These are phyloP conservation scores for Polytrichum formosum DNA, from an alignment of 225 moss, liverwort and hornwort genomes.

Conservation along the genomic window DNA sequence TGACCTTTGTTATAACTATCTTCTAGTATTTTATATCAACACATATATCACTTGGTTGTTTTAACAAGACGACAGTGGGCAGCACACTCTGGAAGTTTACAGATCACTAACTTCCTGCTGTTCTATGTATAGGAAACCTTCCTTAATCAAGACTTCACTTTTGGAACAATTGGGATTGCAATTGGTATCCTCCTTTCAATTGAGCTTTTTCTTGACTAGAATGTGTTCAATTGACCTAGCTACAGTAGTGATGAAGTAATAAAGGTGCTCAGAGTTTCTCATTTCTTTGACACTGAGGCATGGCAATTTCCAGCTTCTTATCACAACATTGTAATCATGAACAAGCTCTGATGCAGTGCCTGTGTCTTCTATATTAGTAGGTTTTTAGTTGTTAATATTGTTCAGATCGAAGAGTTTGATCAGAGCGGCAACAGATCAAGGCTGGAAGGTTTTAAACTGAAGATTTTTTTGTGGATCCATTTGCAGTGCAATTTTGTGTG, in stretches of 20 bases:
- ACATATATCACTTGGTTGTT: too few species aligned
- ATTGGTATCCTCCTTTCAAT: conserved; percentile 26
- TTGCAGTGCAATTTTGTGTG: conserved; percentile 44
- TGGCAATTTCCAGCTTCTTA: too few species aligned
- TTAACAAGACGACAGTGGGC: neutral
- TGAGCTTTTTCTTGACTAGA: neutral
- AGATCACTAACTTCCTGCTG: neutral
- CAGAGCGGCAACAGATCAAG: neutral
- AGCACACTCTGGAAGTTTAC: neutral
- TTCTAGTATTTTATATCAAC: too few species aligned
- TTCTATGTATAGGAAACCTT: conserved; percentile 42
- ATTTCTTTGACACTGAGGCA: too few species aligned
- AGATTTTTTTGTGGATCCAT: neutral
- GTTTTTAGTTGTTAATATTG: neutral
- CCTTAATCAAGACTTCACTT: conserved; percentile 46
- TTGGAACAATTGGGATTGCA: conserved; percentile 49
- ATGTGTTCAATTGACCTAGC: too few species aligned
- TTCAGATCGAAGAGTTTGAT: neutral
- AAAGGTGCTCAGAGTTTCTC: too few species aligned
- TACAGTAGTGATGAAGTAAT: too few species aligned
- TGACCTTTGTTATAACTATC: too few species aligned
- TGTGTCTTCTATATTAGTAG: too few species aligned
- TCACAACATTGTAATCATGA: too few species aligned
- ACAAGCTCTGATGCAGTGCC: too few species aligned
- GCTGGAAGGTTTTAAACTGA: conserved; percentile 5